Evolutionary conservation across 768 basidiomycete genomes (phyloP).

Genomic region (Lactifluus echinatus): DNA sequence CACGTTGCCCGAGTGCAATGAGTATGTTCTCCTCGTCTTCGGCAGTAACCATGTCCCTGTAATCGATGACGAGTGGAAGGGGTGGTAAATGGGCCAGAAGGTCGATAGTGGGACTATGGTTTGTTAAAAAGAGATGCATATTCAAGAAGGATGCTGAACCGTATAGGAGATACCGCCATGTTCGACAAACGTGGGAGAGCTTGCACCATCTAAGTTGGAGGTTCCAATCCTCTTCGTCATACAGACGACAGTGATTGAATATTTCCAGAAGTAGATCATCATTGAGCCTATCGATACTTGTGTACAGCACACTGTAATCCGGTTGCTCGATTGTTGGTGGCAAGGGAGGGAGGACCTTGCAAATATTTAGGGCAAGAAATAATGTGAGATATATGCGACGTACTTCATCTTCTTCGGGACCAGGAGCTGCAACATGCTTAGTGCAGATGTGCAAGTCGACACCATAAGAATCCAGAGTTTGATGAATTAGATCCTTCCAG

Average conservation of each 20-base stretch:
- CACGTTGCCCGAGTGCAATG: background rate
- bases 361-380: too few relatives aligned
- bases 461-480: too few relatives aligned
- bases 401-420: too few relatives aligned
- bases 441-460: too few relatives aligned
- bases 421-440: too few relatives aligned
- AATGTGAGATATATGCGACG: too few relatives aligned
- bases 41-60: background rate
- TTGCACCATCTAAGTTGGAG: background rate
- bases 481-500: too few relatives aligned
- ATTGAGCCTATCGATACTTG: background rate
- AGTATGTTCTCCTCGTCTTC: background rate
- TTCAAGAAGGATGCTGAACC: background rate
- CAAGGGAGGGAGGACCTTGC: background rate
- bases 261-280: background rate
- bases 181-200: conserved; percentile 5
- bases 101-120: background rate
- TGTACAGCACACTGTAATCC: background rate
- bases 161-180: background rate
- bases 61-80: background rate
- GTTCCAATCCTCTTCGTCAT: background rate
- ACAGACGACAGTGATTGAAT: background rate
- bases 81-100: background rate
- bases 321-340: background rate
- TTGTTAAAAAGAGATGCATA: background rate